Percentiles rank a stretch among this genome's conserved stretches.
phyloP scores from a whole-genome alignment of 331 rosid genomes.

The Spiraea crenata region DNA sequence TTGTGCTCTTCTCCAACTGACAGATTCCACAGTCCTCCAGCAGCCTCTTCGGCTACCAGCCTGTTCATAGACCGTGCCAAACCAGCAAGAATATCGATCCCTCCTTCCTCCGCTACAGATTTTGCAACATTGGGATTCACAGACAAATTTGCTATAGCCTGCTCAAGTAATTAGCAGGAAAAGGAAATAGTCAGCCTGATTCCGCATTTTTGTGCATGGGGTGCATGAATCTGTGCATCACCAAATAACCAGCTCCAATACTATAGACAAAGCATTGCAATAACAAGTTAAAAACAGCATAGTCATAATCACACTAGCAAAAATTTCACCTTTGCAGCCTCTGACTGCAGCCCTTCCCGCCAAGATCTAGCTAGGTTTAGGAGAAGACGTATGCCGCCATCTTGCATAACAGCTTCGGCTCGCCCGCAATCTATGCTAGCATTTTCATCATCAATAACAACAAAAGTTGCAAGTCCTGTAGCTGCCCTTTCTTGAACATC shows the following conservation, averaged over 20 bases:
- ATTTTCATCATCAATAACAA: constrained; percentile 96
- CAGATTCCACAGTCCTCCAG: constrained; percentile 97
- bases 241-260: constrained; percentile 18
- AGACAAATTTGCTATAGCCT: constrained; percentile 99
- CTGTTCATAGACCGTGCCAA: constrained; percentile 97
- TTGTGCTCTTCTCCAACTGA: constrained; percentile 98
- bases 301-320: neutral
- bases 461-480: constrained; percentile 98
- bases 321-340: constrained; percentile 83
- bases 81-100: constrained; percentile 90
- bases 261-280: neutral
- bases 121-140: constrained; percentile 95
- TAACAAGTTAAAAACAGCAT: neutral
- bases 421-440: constrained; percentile 87
- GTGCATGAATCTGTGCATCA: constrained; percentile 7
- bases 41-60: constrained; percentile 99
- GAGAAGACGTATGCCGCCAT: constrained; percentile 94
- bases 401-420: constrained; percentile 98
- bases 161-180: constrained; percentile 16
- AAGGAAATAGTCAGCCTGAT: constrained; percentile 1
- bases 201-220: constrained; percentile 9
- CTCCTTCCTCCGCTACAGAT: constrained; percentile 99
- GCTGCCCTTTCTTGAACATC: constrained; percentile 99
- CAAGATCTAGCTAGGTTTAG: constrained; percentile 87
- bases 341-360: constrained; percentile 99